Evolutionary conservation across 257 asterid species (phyloP).

Genomic region (Nicotiana undulata): DNA sequence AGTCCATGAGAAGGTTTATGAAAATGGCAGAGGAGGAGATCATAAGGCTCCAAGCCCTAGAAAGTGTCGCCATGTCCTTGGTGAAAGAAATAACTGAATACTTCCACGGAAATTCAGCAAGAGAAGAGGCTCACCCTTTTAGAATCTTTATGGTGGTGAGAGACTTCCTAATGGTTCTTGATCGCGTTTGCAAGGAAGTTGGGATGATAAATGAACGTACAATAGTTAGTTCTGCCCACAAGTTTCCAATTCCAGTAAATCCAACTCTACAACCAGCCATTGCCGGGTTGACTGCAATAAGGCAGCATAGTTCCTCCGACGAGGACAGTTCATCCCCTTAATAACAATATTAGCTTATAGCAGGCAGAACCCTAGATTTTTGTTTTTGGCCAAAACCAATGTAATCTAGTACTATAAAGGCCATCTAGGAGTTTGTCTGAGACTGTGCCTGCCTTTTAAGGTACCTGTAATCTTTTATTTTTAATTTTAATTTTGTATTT

Average conservation of each 20-base stretch:
- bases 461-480: slow-evolving; percentile 19
- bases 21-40: slow-evolving; percentile 76
- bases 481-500: slow-evolving; percentile 32
- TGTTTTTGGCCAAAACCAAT: slow-evolving; percentile 17
- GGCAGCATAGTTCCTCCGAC: slow-evolving; percentile 34
- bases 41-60: slow-evolving; percentile 74
- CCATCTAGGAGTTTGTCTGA: slow-evolving; percentile 27
- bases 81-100: slow-evolving; percentile 95
- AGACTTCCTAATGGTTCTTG: slow-evolving; percentile 69
- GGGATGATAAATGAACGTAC: slow-evolving; percentile 84
- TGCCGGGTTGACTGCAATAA: slow-evolving; percentile 27
- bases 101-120: slow-evolving; percentile 87
- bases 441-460: slow-evolving; percentile 19
- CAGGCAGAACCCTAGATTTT: slow-evolving; percentile 3
- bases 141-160: slow-evolving; percentile 91
- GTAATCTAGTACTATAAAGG: slow-evolving; percentile 24
- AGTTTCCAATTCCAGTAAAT: slow-evolving; percentile 81
- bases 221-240: slow-evolving; percentile 60
- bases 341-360: neutral
- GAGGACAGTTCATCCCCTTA: slow-evolving; percentile 40
- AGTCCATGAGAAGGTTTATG: slow-evolving; percentile 41
- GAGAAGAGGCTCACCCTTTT: slow-evolving; percentile 92
- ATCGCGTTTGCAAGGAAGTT: slow-evolving; percentile 90
- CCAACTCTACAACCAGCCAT: slow-evolving; percentile 63
- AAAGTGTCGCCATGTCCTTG: slow-evolving; percentile 60